Evolutionary conservation across 192 early-diverging fungal species (phyloP), one percentile per base, ranked within the genome.

Genomic region (Helicostylum pulchrum): DNA sequence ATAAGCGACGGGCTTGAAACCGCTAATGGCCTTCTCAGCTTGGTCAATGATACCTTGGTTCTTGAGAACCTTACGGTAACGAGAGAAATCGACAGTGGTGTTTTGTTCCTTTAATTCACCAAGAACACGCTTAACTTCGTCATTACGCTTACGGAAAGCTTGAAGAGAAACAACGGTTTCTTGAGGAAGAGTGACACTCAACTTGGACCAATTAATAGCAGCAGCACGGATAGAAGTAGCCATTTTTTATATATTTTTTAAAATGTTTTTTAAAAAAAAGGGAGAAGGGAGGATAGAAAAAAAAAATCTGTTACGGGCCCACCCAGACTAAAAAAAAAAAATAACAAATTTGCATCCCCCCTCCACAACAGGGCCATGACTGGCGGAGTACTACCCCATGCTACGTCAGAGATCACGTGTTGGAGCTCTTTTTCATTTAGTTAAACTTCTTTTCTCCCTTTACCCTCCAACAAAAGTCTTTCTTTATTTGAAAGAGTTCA

Each of bases 61-160:
- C 85, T 92, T 91, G 61, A 99, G 83, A n/a, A 88, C 79, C 49
- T 77, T 78, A 56, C 90, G 85, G 83, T 96, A 99, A 76, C 86
- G 78, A 10, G 81, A 89, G 80, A 97, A 97, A 82, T 97, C 90
- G 53, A 99, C 80, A 50, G 85, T 66, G 58, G 87, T 85, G 66
- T 83, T 80, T 48, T 92, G 90, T 70, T 94, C 91, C 71, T 88
- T 82, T 51, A 99, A 87, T 72, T 93, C 91, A 36, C 71, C 50
- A 50, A 97, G 81, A 64, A 87, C 76, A 73, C 94, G 90, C 67
- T 84, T 84, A 50, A 95, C 89, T 77, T 95, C 95, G 21, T 90
- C 88, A 76, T 96, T 94, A 73, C 94, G 89, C 73, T 95, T 91
- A 70, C 95, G 94, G 92, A 99, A 99, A 15, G 91, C 87, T 65